Conservation (phyloP, 768 basidiomycete genomes). For the Ramaria sp. region DNA sequence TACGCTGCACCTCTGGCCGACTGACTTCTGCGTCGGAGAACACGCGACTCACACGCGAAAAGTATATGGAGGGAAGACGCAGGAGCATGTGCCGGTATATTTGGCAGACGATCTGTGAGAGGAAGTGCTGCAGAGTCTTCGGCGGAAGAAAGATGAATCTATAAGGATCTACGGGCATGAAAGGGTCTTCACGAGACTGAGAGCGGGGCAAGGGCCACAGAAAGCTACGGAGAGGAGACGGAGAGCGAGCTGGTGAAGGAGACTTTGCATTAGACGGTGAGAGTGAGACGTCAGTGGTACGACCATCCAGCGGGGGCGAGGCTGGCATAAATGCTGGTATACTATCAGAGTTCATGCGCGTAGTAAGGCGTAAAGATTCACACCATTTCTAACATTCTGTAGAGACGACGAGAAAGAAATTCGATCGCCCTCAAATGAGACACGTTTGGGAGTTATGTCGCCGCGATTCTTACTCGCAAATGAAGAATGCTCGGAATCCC, state of each 20-base stretch:
- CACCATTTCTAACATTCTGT: constrained; percentile 32
- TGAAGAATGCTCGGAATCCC: constrained; percentile 1
- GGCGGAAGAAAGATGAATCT: constrained; percentile 10
- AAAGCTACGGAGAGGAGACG: constrained; percentile 52
- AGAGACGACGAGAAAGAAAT: constrained; percentile 27
- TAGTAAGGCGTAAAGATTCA: constrained; percentile 17
- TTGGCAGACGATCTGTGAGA: constrained; percentile 33
- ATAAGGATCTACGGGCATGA: constrained; percentile 28
- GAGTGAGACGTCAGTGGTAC: constrained; percentile 15
- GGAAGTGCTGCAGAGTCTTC: constrained; percentile 9
- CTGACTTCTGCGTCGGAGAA: constrained; percentile 75
- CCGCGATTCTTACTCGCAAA: neutral
- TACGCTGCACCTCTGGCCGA: constrained; percentile 49
- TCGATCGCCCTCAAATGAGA: constrained; percentile 47
- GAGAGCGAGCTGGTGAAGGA: constrained; percentile 28
- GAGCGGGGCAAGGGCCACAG: constrained; percentile 44
- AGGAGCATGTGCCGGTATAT: constrained; percentile 40
- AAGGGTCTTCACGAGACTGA: constrained; percentile 31
- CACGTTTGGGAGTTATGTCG: constrained; percentile 22
- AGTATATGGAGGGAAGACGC: constrained; percentile 70
- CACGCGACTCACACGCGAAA: constrained; percentile 64
- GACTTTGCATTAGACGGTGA: constrained; percentile 17
- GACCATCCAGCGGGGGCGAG: constrained; percentile 4
- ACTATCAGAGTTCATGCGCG: constrained; percentile 25
- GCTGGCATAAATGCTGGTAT: constrained; percentile 15